Base-by-base conservation (phyloP, 768 basidiomycete genomes). In the Termitomyces bulborhizus region DNA sequence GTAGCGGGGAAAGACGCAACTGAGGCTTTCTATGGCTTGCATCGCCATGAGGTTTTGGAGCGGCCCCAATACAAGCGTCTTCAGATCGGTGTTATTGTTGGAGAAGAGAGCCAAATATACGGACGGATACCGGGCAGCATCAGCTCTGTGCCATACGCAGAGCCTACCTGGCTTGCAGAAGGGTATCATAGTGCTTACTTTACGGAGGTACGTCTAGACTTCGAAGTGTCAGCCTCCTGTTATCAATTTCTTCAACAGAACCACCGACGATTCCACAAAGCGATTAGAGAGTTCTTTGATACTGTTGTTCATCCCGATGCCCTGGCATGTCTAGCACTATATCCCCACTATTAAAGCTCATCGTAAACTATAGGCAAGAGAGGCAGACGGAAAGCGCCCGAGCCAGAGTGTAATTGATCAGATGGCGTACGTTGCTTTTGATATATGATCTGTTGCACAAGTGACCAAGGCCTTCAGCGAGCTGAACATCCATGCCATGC, bases 311-410 rank as follows among this genome's bases (percentile, higher is more conserved):
- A 73, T 43, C 82, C 79, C 1, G 82, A 76, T 59, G 71, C 75
- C 8, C 59, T 68, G 55, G 71, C 65, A 58, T n/a, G 53, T 58
- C 31, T 16, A 45, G 2, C 26, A 16, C 26, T 5, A 16, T 43
- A 26, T 6, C 13, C 18, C 8, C 26, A 9, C 39, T n/a, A 13
- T 32, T 16, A 18, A 34, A 27, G 11, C 31, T n/a, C 44, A 42
- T 6, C 24, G 3, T 45, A 16, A 26, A 32, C 42, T 45, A 54
- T 18, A 86, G 75, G 75, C 77, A 24, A 83, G 86, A 59, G 94
- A 97, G 73, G 88, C 86, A 58, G 89, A 89, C 65, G 93, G 93
- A 43, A 95, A 96, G 70, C 75, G 90, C 40, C 86, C 92, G 2
- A 84, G 84, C 31, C 83, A 88, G 64, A 73, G 76, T 58, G 86